Conservation (phyloP, 495 filamentous ascomycete genomes). For the Talaromyces liani region DNA sequence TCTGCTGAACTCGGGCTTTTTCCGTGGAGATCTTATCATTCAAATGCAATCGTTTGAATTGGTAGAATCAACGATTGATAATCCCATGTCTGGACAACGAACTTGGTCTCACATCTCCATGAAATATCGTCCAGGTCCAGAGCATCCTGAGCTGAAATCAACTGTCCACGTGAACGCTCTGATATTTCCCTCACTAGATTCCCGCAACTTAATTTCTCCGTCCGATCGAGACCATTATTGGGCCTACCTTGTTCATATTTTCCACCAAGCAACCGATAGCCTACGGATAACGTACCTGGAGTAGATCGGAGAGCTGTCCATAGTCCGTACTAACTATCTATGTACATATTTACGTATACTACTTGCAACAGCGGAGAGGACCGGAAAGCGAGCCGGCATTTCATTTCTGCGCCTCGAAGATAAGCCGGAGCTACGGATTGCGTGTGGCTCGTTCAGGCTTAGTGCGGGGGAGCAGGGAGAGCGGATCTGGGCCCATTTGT, state of each 20-base stretch:
- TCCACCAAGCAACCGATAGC: not conserved
- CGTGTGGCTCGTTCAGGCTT: not conserved
- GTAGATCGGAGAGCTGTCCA: not conserved
- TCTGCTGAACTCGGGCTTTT: not conserved
- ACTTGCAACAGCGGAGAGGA: not conserved
- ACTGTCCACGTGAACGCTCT: not conserved
- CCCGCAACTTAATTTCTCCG: not conserved
- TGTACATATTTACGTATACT: not conserved
- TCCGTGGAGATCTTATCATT: not conserved
- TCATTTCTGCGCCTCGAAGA: constrained; percentile 2
- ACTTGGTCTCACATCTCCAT: not conserved
- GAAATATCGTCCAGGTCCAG: not conserved
- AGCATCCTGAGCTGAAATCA: not conserved
- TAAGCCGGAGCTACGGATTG: constrained; percentile 11
- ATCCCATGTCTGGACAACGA: not conserved
- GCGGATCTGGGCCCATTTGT: constrained; percentile 1
- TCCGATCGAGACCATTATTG: not conserved
- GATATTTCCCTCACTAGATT: not conserved
- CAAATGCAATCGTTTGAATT: not conserved
- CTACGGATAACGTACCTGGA: constrained; percentile 1
- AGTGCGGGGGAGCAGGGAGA: constrained; percentile 11
- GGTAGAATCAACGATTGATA: not conserved
- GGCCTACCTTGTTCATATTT: not conserved
- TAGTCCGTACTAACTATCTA: not conserved
- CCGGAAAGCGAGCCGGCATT: not conserved